phyloP scores from a whole-genome alignment of 352 stramenopile genomes.

The Peronospora belbahrii region DNA sequence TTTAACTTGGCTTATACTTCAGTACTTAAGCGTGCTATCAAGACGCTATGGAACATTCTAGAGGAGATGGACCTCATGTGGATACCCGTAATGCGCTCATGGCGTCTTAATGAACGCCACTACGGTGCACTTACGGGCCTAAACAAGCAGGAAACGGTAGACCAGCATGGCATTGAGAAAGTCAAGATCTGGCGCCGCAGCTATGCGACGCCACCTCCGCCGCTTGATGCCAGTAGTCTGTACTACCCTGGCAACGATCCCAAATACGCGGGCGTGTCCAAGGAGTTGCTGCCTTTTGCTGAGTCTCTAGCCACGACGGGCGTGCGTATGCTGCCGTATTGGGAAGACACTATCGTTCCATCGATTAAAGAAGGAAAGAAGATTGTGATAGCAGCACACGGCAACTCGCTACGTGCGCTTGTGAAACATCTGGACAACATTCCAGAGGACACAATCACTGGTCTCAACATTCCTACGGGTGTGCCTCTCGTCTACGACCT shows the following conservation, averaged over 20 bases:
- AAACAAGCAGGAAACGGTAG: slow-evolving; percentile 98
- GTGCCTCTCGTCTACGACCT: slow-evolving; percentile 95
- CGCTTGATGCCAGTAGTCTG: slow-evolving; percentile 77
- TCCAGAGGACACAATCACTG: slow-evolving; percentile 92
- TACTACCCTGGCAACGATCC: slow-evolving; percentile 89
- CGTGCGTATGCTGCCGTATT: slow-evolving; percentile 94
- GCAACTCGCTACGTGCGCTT: slow-evolving; percentile 96
- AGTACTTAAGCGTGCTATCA: slow-evolving; percentile 95
- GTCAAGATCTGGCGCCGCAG: slow-evolving; percentile 95
- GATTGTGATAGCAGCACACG: slow-evolving; percentile 95
- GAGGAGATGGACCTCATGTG: slow-evolving; percentile 97
- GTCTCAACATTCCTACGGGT: slow-evolving; percentile 95
- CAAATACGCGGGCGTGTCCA: slow-evolving; percentile 87
- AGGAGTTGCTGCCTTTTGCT: slow-evolving; percentile 88
- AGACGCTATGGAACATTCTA: slow-evolving; percentile 94
- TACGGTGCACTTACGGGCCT: slow-evolving; percentile 97
- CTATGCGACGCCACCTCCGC: slow-evolving; percentile 95
- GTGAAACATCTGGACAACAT: slow-evolving; percentile 99
- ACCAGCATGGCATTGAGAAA: slow-evolving; percentile 97
- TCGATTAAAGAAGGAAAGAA: slow-evolving; percentile 92
- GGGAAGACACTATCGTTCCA: slow-evolving; percentile 91
- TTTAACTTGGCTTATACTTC: slow-evolving; percentile 95
- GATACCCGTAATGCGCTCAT: slow-evolving; percentile 91
- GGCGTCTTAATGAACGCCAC: slow-evolving; percentile 97
- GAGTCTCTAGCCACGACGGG: slow-evolving; percentile 91